Evolutionary conservation across 192 early-diverging fungal genomes (phyloP), one percentile per base, ranked within the genome.

Genomic region (Gryganskiella cystojenkinii): DNA sequence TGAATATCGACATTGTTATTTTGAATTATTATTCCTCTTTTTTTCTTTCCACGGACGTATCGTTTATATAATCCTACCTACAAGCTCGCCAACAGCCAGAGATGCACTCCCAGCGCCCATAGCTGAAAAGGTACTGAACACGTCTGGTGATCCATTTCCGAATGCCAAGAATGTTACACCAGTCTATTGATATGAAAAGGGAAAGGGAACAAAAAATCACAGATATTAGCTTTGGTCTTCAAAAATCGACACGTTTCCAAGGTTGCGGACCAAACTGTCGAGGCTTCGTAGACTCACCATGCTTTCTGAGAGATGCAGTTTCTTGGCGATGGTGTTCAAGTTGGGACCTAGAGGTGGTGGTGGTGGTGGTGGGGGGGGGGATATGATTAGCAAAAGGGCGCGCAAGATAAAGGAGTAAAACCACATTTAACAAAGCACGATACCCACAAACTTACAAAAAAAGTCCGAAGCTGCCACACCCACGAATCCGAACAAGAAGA

Each of bases 61-160:
- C 1, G 24, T 52, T 52, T 15, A 52, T 52, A 25, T 22, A 13
- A 31, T 19, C 25, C 92, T 92, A 54, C 96, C 97, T 25, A 97
- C 86, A n/a, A 99, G 87, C 73, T 98, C 95, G 20, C 97, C 95
- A 17, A 99, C 81, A 4, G 95, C 96, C 43, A 97, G 67, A 1
- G 90, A 92, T 22, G 90, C 92, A 51, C 90, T 87, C 25, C 88
- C 87, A 4, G 89, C 85, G 8, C 85, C 71, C 61, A 93, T 88
- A 7, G 93, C 92, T 37, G 88, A 94, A 42, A 93, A 96, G 0
- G 96, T 97, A 45, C 94, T 90, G 61, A 96, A 94, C 27, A 99
- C 70, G 70, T 99, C 97, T 1, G 95, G 95, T 5, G 93, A 92
- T 22, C 95, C 97, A 79, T 99, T 99, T 14, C 95, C 96, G 24